Evolutionary conservation across 2,329 filamentous ascomycete species (phyloP), one percentile per base, ranked within the genome.

Genomic region (Talaromyces islandicus): DNA sequence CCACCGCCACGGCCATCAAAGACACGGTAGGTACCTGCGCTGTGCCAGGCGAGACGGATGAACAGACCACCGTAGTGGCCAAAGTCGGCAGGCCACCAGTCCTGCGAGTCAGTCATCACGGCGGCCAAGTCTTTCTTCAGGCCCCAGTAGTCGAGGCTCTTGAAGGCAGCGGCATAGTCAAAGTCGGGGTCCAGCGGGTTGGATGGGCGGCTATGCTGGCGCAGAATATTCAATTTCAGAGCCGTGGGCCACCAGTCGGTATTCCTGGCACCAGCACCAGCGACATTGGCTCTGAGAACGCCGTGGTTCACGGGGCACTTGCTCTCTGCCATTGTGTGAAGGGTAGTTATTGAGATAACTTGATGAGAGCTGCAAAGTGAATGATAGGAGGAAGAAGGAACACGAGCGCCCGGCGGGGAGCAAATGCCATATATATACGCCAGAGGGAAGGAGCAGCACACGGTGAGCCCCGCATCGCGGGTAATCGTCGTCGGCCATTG

Each of bases 81-180:
- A 69, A 89, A 90, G 71, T 92, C 89, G 32, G 89, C 89, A 0
- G 89, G 89, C 89, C 89, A 92, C 85, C 84, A 91, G 46, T 89
- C 86, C 76, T 92, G 86, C 2, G 88, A 91, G 71, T 90, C 85
- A 56, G 89, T 92, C 86, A 91, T 88, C 68, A 92, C 71, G 19
- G 77, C 80, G n/a, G 78, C 68, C 7, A 92, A 75, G 70, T 92
- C 89, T 76, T 89, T 87, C 85, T 92, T 92, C 66, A 92, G 75
- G 27, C 77, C 87, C 62, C 82, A 77, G 70, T 89, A 90, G 76
- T 90, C 85, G 60, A 92, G 79, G 68, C 77, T 85, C 78, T 88
- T 87, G 80, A 92, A 91, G 30, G 88, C 88, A 29, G 82, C 78
- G 19, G 82, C 81, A 75, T 92, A 92, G 78, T 91, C 84, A 69